phyloP scores from a whole-genome alignment of 257 asterid species.

The Buddleja alternifolia region DNA sequence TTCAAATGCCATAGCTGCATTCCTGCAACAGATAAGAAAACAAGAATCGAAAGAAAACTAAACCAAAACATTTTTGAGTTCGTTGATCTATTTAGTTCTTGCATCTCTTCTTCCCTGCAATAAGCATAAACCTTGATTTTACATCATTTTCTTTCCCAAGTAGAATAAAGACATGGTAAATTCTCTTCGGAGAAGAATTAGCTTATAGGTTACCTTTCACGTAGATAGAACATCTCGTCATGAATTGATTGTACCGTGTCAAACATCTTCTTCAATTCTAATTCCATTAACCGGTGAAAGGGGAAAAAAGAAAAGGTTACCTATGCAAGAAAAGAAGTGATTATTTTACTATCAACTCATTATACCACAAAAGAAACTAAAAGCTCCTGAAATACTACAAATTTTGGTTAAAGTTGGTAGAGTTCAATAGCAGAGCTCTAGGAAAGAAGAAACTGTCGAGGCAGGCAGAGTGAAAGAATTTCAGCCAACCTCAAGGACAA shows the following conservation, averaged over 20 bases:
- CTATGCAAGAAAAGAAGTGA: background rate
- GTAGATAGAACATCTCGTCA: slow-evolving; percentile 88
- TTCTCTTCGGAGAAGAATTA: background rate
- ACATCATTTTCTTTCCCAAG: background rate
- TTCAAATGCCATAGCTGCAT: slow-evolving; percentile 89
- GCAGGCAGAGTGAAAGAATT: no score
- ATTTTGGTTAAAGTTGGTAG: no score
- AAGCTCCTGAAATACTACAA: no score
- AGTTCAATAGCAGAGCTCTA: no score
- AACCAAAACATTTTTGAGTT: slow-evolving; percentile 81
- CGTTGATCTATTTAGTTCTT: slow-evolving; percentile 71
- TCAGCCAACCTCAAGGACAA: no score
- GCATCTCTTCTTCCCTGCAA: no score
- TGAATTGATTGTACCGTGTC: no score
- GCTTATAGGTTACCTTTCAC: slow-evolving; percentile 86
- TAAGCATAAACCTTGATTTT: background rate
- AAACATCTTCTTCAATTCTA: no score
- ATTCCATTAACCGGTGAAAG: slow-evolving; percentile 71
- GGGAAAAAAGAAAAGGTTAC: slow-evolving; percentile 10
- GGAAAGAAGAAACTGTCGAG: no score
- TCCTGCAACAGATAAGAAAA: slow-evolving; percentile 76
- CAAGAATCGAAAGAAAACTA: slow-evolving; percentile 62
- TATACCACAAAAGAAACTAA: no score
- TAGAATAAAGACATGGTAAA: background rate
- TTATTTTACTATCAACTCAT: background rate